Evolutionary conservation across 768 basidiomycete species (phyloP), one percentile per base, ranked within the genome.

Genomic region (Naganishia friedmannii): DNA sequence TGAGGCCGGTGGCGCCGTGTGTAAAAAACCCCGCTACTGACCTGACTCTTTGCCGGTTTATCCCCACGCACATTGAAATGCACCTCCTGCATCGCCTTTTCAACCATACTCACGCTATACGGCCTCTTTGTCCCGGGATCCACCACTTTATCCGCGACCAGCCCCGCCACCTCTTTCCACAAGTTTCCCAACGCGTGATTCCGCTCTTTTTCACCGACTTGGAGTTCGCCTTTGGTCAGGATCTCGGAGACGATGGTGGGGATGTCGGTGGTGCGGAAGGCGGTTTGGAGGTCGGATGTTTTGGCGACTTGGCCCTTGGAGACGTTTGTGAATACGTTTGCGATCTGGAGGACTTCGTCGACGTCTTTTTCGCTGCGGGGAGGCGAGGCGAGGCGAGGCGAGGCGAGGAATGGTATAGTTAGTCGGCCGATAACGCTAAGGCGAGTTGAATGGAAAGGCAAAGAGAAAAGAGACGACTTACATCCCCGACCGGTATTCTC

Each of bases 201-300:
- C 28, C 96, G 88, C 78, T 99, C 96, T 79, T 97, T 96, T 77
- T 97, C 95, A 46, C 91, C 91, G 34, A 98, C 91, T 83, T 99
- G 96, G 1, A 99, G 83, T 78, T 99, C 96, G 23, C 96, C 96
- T 82, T 96, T 95, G 80, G 89, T 90, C 51, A 99, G 82, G 73
- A 99, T 96, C 92, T 95, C 91, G 77, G 88, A 88, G 23, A 95
- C 89, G 71, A 90, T 88, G 32, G 88, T 87, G 63, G 86, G 79
- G 31, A 88, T 83, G 55, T 90, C 87, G 0, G 86, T 84, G 54
- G 89, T 94, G 15, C 88, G 88, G 77, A 98, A 99, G 0, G 90
- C 89, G 81, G 97, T 97, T 80, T 92, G 86, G 57, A 98, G 88
- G 77, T 99, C 95, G 29, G 88, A 88, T 55, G 86, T 85, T 78